These are phyloP conservation scores for Oryza rufipogon DNA, from an alignment of 176 grass and related monocot genomes.

Conservation along the genomic window DNA sequence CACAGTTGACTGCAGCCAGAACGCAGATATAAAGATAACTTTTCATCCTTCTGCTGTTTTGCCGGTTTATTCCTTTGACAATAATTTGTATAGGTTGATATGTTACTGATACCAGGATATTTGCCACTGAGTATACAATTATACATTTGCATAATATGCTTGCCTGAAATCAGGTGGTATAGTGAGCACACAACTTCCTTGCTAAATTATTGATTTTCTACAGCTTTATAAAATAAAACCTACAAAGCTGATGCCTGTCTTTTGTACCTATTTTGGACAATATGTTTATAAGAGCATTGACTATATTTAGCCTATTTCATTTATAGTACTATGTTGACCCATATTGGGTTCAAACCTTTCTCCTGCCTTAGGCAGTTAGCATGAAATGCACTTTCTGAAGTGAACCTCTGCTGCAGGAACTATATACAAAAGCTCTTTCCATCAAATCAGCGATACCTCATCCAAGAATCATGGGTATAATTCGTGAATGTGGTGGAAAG, in stretches of 20 bases:
- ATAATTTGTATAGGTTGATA: background rate
- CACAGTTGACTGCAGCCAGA: background rate
- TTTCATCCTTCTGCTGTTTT: slow-evolving; percentile 3
- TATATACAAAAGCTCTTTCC: slow-evolving; percentile 93
- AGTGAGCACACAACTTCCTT: background rate
- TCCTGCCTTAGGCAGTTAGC: background rate
- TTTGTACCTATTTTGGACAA: slow-evolving; percentile 6
- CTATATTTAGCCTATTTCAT: background rate
- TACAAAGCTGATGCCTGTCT: background rate
- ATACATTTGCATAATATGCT: background rate
- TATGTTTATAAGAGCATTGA: background rate
- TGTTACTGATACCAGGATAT: background rate
- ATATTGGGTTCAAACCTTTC: background rate
- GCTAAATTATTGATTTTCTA: background rate
- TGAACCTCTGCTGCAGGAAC: slow-evolving; percentile 61
- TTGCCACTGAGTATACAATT: background rate
- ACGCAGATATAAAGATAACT: background rate
- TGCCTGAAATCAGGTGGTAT: background rate
- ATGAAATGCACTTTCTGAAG: slow-evolving; percentile 26
- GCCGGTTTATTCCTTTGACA: background rate
- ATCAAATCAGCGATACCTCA: slow-evolving; percentile 99
- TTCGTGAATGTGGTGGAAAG: slow-evolving; percentile 99
- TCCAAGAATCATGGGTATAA: slow-evolving; percentile 99
- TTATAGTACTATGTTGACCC: background rate
- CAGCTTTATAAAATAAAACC: slow-evolving; percentile 11